A percentile compares a stretch with the other conserved stretches of the same genome.
Conservation (phyloP, 108 stramenopile genomes). For the Skeletonema costatum region DNA sequence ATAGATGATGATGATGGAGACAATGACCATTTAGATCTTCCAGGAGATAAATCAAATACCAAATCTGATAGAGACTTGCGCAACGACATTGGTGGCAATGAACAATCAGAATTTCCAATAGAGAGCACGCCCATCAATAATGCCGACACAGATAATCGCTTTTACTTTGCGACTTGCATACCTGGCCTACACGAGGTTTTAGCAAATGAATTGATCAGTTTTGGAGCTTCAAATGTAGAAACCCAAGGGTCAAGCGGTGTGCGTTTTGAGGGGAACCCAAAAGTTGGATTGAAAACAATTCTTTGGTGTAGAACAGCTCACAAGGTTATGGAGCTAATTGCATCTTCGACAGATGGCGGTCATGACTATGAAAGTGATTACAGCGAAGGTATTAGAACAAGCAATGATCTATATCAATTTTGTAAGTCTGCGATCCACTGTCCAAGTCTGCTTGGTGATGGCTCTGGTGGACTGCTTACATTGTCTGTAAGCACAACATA, state of each 20-base stretch:
- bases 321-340: slow-evolving; percentile 69
- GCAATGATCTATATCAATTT: slow-evolving; percentile 68
- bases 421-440: slow-evolving; percentile 47
- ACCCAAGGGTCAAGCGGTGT: slow-evolving; percentile 31
- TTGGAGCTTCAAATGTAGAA: slow-evolving; percentile 49
- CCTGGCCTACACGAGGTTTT: slow-evolving; percentile 69
- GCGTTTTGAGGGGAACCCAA: slow-evolving; percentile 28
- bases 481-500: slow-evolving; percentile 61
- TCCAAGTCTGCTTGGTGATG: slow-evolving; percentile 63
- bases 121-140: background rate
- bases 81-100: background rate
- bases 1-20: slow-evolving; percentile 15
- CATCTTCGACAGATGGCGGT: slow-evolving; percentile 15
- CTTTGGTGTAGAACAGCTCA: slow-evolving; percentile 81
- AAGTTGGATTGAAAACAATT: slow-evolving; percentile 54
- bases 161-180: slow-evolving; percentile 70
- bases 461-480: slow-evolving; percentile 67
- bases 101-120: background rate
- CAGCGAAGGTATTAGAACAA: slow-evolving; percentile 30
- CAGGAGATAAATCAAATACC: slow-evolving; percentile 7
- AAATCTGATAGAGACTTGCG: background rate
- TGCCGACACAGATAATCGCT: background rate
- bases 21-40: background rate
- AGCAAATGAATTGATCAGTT: slow-evolving; percentile 54
- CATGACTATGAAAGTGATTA: slow-evolving; percentile 10